Percentiles rank a stretch among this genome's conserved stretches.
Conservation (phyloP, 331 rosid genomes). For the Saraca asoca region DNA sequence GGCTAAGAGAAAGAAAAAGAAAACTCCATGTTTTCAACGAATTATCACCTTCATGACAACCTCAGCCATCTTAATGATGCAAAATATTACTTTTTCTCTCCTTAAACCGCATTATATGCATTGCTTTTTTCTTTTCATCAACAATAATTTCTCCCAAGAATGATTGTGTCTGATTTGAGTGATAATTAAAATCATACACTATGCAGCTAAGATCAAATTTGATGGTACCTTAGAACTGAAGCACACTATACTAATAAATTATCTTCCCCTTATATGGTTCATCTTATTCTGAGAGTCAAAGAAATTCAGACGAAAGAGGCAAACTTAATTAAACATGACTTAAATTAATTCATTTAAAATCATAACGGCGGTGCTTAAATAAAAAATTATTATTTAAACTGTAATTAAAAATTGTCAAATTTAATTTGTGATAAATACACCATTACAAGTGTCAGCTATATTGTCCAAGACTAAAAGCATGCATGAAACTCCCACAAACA, state of each 20-base stretch:
- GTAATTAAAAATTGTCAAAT: too few species aligned
- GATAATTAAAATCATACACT: slow-evolving; percentile 44
- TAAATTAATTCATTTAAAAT: too few species aligned
- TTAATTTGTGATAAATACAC: neutral
- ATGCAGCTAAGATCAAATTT: slow-evolving; percentile 51
- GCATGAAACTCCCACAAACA: neutral
- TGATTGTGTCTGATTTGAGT: slow-evolving; percentile 55
- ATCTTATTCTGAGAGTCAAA: too few species aligned
- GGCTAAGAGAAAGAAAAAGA: neutral
- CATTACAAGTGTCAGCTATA: slow-evolving; percentile 14
- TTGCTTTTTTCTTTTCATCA: slow-evolving; percentile 43
- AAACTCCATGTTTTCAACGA: slow-evolving; percentile 23
- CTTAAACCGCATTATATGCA: slow-evolving; percentile 43
- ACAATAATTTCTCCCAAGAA: slow-evolving; percentile 32
- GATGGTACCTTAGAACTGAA: slow-evolving; percentile 44
- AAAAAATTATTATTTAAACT: too few species aligned
- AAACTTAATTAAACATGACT: too few species aligned
- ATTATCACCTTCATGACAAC: slow-evolving; percentile 28
- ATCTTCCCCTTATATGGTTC: too few species aligned
- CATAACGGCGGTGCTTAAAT: too few species aligned
- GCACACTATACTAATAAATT: neutral
- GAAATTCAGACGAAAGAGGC: too few species aligned
- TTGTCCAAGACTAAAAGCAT: neutral
- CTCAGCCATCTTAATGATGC: slow-evolving; percentile 40
- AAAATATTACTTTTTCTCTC: slow-evolving; percentile 30